Evolutionary conservation across 1,284 basidiomycete species (phyloP).

Genomic region (Peniophora sp.): DNA sequence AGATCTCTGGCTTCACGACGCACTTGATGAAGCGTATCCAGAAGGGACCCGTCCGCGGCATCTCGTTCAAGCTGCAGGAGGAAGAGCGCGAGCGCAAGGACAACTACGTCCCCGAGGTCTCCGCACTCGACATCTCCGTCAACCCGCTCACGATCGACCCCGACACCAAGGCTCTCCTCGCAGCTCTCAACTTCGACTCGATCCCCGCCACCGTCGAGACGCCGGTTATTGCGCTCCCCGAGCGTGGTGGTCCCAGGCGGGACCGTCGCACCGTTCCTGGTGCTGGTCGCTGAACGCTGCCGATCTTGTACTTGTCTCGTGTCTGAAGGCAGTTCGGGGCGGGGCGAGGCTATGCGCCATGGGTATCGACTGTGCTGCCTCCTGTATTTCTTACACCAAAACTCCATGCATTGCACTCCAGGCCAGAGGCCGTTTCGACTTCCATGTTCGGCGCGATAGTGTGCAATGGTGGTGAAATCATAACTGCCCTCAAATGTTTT

Average conservation of each 20-base stretch:
- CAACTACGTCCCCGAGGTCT: slow-evolving; percentile 96
- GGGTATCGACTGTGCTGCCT: slow-evolving; percentile 2
- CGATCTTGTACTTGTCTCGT: neutral
- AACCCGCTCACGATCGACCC: slow-evolving; percentile 79
- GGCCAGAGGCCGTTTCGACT: neutral
- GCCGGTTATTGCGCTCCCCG: slow-evolving; percentile 62
- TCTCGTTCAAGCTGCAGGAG: slow-evolving; percentile 99
- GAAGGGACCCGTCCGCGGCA: slow-evolving; percentile 98
- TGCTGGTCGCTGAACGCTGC: slow-evolving; percentile 42
- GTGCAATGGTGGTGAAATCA: too few species aligned
- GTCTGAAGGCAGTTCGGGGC: neutral
- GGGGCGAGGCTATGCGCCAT: slow-evolving; percentile 5
- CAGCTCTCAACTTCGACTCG: slow-evolving; percentile 85
- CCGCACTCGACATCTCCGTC: slow-evolving; percentile 79
- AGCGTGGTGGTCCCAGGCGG: slow-evolving; percentile 64
- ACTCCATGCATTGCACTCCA: slow-evolving; percentile 2
- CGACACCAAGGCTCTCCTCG: slow-evolving; percentile 89
- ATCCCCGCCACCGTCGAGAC: slow-evolving; percentile 68
- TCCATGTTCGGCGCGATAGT: neutral
- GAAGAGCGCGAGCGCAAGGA: slow-evolving; percentile 99
- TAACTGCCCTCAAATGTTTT: too few species aligned
- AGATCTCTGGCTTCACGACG: slow-evolving; percentile 99
- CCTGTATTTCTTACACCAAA: slow-evolving; percentile 10
- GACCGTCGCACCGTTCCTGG: slow-evolving; percentile 82
- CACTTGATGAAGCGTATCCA: slow-evolving; percentile 99